Percentiles rank a stretch among this genome's conserved stretches.
Evolutionary conservation across 2,329 filamentous ascomycete genomes (phyloP).

Genomic region (Macrophomina phaseolina): DNA sequence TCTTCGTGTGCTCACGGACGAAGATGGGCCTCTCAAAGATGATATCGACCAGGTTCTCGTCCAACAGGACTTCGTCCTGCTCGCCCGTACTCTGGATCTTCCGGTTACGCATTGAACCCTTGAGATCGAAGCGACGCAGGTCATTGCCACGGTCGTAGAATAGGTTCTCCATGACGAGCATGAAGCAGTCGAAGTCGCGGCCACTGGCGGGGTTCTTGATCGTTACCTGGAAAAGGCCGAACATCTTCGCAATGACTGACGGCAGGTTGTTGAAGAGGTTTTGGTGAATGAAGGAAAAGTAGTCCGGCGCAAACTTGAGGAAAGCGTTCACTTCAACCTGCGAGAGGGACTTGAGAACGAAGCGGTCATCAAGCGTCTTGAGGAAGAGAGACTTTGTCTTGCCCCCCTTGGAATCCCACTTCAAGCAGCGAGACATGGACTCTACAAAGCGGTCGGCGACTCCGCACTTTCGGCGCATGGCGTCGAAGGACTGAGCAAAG

Average conservation of each 20-base stretch:
- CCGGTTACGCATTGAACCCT: conserved; percentile 97
- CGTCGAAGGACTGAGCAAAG: conserved; percentile 97
- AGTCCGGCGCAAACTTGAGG: conserved; percentile 91
- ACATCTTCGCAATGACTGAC: conserved; percentile 98
- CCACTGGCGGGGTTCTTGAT: conserved; percentile 94
- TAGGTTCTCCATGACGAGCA: conserved; percentile 95
- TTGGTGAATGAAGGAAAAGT: conserved; percentile 97
- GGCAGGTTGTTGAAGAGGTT: conserved; percentile 91
- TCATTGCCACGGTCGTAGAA: conserved; percentile 94
- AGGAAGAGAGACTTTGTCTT: conserved; percentile 98
- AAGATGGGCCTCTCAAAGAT: conserved; percentile 98
- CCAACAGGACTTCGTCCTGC: conserved; percentile 92
- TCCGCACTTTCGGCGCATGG: conserved; percentile 88
- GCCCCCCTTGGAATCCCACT: conserved; percentile 97
- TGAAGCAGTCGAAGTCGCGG: conserved; percentile 91
- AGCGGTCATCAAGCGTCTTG: conserved; percentile 92
- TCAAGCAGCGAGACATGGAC: conserved; percentile 90
- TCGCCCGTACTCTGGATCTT: conserved; percentile 96
- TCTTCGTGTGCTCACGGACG: conserved; percentile 93
- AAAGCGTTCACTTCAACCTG: conserved; percentile 93
- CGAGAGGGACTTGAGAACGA: conserved; percentile 90
- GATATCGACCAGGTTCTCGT: conserved; percentile 99
- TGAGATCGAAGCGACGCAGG: conserved; percentile 77
- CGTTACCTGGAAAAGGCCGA: conserved; percentile 95
- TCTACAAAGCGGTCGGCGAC: conserved; percentile 94